Base-by-base conservation (phyloP, 148 eudicot species). In the Persicaria tinctoria region DNA sequence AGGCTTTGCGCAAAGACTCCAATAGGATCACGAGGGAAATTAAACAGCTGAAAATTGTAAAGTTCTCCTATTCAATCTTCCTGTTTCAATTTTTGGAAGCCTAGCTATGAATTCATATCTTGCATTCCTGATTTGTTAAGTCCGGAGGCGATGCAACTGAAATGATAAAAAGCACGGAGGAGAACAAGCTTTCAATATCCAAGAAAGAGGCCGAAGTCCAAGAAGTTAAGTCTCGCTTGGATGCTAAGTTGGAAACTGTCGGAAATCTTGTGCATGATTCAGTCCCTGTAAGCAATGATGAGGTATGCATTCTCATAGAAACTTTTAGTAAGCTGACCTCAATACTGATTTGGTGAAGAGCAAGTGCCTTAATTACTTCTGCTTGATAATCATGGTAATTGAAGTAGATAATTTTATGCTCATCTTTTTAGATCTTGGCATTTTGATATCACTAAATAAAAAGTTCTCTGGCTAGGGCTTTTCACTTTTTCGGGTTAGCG, bases 241-340 rank as follows among this genome's bases (percentile, higher is more conserved):
- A 85, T 81, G 85, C 91, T 20, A 90, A 84, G 74, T 81, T 91
- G 81, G 84, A 84, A 76, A 49, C 74, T 50, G 87, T 94, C 70
- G 98, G 98, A 64, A 94, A 94, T 78, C 89, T 94, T 70, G 87
- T 94, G 75, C 98, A 94, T 81, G 96, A 94, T 83, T 86, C 97
- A 32, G 98, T 94, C 72, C 98, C 93, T 62, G 78, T 91, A 49
- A 80, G 82, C 84, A 78, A 89, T 32, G 90, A 94, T 81, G 98
- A 94, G 97, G 98, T 94, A 78, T 74, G 75, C 12, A 20, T 59
- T 59, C 8, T 17, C 62, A 9, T 59, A 18, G 8, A 59, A 55
- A 55, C 0, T 55, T n/a, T 55, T 6, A 55, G 18, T n/a, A 55
- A 18, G 55, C 55, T 51, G 55, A 3, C 4, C 55, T 51, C 16